phyloP scores from a whole-genome alignment of 1,284 basidiomycete species.

The Chiua sp. region DNA sequence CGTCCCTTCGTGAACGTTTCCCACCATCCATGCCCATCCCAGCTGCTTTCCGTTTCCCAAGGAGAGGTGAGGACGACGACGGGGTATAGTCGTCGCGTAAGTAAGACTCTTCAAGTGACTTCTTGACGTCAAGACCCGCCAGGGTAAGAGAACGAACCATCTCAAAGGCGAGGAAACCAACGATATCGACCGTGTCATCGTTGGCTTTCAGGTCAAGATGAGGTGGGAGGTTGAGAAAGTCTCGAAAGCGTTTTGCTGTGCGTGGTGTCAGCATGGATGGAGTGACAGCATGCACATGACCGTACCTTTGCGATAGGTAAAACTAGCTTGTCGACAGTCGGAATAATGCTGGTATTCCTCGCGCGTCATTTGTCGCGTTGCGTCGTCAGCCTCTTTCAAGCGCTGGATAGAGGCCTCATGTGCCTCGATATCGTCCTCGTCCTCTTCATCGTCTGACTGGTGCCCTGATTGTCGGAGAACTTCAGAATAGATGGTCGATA shows the following conservation, averaged over 20 bases:
- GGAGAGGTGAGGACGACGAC: slow-evolving; percentile 52
- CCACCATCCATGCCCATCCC: slow-evolving; percentile 49
- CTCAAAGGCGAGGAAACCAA: slow-evolving; percentile 97
- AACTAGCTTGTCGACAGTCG: slow-evolving; percentile 96
- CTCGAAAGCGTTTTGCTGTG: slow-evolving; percentile 91
- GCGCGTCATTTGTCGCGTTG: slow-evolving; percentile 94
- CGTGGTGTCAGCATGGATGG: background rate
- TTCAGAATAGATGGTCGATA: slow-evolving; percentile 90
- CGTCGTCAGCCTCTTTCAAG: slow-evolving; percentile 93
- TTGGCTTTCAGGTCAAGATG: slow-evolving; percentile 92
- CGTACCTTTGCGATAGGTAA: slow-evolving; percentile 93
- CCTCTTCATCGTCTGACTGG: slow-evolving; percentile 91
- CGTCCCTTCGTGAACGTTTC: slow-evolving; percentile 62
- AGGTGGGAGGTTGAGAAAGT: slow-evolving; percentile 91
- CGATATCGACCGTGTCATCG: slow-evolving; percentile 96
- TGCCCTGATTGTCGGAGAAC: slow-evolving; percentile 73
- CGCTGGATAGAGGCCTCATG: slow-evolving; percentile 93
- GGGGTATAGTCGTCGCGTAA: slow-evolving; percentile 64
- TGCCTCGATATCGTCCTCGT: slow-evolving; percentile 96
- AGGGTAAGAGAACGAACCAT: slow-evolving; percentile 94
- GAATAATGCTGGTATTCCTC: slow-evolving; percentile 99
- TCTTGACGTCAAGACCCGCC: slow-evolving; percentile 84
- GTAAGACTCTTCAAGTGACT: slow-evolving; percentile 74
- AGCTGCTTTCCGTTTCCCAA: slow-evolving; percentile 72
- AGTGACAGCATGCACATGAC: background rate